Evolutionary conservation across 2,329 filamentous ascomycete species (phyloP).

Genomic region (Fusarium equiseti): DNA sequence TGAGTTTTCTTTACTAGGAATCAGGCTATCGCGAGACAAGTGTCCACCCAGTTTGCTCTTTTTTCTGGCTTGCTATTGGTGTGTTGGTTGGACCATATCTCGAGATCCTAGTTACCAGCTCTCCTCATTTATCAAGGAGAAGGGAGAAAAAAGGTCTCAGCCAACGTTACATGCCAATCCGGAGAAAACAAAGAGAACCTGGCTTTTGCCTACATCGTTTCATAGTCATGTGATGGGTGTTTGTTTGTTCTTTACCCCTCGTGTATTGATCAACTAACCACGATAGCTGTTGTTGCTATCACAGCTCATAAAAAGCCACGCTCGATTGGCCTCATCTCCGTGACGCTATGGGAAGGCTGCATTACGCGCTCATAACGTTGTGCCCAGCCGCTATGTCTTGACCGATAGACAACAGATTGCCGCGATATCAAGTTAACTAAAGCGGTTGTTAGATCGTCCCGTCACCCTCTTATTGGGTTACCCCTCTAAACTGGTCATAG

Average conservation of each 20-base stretch:
- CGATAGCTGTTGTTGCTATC: conserved; percentile 23
- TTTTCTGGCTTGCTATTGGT: conserved; percentile 12
- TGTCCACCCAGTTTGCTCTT: conserved; percentile 21
- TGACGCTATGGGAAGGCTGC: conserved; percentile 37
- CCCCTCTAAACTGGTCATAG: neutral
- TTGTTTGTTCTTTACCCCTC: neutral
- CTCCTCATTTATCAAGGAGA: neutral
- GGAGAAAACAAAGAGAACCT: neutral
- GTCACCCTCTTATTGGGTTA: conserved; percentile 17
- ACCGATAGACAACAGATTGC: conserved; percentile 6
- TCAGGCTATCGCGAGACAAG: conserved; percentile 24
- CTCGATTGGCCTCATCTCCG: conserved; percentile 16
- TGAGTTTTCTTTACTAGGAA: neutral
- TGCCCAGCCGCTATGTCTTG: neutral
- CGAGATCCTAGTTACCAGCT: conserved; percentile 14
- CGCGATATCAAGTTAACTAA: conserved; percentile 10
- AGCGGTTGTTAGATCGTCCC: conserved; percentile 1
- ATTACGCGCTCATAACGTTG: conserved; percentile 12
- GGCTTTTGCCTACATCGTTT: conserved; percentile 4
- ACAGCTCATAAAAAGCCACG: conserved; percentile 41
- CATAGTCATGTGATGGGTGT: conserved; percentile 12
- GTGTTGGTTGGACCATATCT: conserved; percentile 27
- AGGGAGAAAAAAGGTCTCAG: neutral
- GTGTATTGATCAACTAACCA: neutral
- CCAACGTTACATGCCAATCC: conserved; percentile 11